Percentiles rank a stretch among this genome's conserved stretches.
Conservation (phyloP, 2,329 filamentous ascomycete genomes). For the Aschersonia sp. region DNA sequence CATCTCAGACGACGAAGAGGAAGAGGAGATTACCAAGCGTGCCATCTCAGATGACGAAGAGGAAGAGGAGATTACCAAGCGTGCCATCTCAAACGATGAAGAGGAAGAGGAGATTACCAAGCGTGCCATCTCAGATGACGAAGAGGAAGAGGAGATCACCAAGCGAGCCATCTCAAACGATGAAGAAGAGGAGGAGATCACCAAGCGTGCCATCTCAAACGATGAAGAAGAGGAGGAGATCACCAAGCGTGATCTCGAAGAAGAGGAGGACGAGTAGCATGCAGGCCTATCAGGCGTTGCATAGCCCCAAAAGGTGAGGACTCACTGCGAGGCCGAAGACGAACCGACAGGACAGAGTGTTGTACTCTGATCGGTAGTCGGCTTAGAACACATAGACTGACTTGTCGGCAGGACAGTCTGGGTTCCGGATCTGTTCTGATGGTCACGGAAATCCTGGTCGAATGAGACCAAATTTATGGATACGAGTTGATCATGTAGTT, state of each 20-base stretch:
- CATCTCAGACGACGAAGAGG: background rate
- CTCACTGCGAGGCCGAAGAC: background rate
- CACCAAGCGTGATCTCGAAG: background rate
- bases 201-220: background rate
- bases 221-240: background rate
- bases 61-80: background rate
- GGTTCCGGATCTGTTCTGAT: too few species aligned
- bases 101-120: constrained; percentile 1
- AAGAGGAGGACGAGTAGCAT: background rate
- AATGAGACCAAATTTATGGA: too few species aligned
- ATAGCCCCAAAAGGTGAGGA: too few species aligned
- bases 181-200: constrained; percentile 1
- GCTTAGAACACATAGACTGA: too few species aligned
- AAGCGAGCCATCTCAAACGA: background rate
- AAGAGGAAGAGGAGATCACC: background rate
- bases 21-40: background rate
- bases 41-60: background rate
- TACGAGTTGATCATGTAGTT: too few species aligned
- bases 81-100: background rate
- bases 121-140: background rate
- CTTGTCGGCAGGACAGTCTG: too few species aligned
- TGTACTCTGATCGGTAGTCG: too few species aligned
- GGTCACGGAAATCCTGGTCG: too few species aligned
- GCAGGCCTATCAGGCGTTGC: too few species aligned
- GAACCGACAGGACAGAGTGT: background rate